Percentiles rank a stretch among this genome's conserved stretches.
These are phyloP conservation scores for Macrocybe sp. DNA, from an alignment of 1,284 basidiomycete species.

Conservation along the genomic window DNA sequence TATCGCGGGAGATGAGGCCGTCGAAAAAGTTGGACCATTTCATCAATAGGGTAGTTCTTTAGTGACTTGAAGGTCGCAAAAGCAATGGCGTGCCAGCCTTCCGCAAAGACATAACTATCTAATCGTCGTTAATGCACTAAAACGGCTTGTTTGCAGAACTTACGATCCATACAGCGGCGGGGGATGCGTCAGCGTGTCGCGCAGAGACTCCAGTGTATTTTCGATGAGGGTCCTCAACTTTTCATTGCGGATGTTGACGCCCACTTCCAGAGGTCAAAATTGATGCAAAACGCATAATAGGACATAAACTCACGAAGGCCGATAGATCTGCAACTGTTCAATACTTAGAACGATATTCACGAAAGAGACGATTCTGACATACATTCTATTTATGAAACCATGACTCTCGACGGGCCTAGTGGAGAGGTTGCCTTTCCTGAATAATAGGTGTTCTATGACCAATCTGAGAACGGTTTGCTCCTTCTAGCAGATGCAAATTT, in stretches of 20 bases:
- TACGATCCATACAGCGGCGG: slow-evolving; percentile 19
- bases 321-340: slow-evolving; percentile 30
- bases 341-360: neutral
- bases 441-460: slow-evolving; percentile 24
- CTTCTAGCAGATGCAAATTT: slow-evolving; percentile 1
- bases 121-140: neutral
- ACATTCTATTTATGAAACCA: slow-evolving; percentile 38
- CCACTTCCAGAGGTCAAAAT: slow-evolving; percentile 25
- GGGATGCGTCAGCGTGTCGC: slow-evolving; percentile 15
- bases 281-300: neutral
- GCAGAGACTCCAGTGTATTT: slow-evolving; percentile 21
- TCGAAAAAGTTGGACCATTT: slow-evolving; percentile 31
- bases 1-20: neutral
- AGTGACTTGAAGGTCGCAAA: slow-evolving; percentile 24
- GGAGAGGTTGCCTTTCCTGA: slow-evolving; percentile 19
- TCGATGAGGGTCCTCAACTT: slow-evolving; percentile 22
- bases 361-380: slow-evolving; percentile 13
- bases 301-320: slow-evolving; percentile 27
- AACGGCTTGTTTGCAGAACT: slow-evolving; percentile 1
- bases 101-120: slow-evolving; percentile 31
- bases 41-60: slow-evolving; percentile 26
- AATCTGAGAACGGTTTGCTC: neutral
- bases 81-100: slow-evolving; percentile 29
- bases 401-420: slow-evolving; percentile 18
- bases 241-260: slow-evolving; percentile 30